phyloP scores from a whole-genome alignment of 176 grass and related monocot species.

The Bolboschoenus planiculmis region DNA sequence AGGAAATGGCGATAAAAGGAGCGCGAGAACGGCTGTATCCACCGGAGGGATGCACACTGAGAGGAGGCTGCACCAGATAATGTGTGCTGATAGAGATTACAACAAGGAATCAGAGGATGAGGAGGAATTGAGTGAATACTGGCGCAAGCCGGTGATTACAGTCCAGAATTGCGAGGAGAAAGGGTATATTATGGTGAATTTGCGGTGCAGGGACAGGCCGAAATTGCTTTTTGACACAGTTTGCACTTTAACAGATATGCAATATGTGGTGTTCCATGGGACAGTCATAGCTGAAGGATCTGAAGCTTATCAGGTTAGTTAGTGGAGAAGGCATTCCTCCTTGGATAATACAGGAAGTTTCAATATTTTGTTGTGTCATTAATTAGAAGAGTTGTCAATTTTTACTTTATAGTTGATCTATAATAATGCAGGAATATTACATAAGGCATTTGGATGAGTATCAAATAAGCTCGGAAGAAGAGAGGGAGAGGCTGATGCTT shows the following conservation, averaged over 20 bases:
- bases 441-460: slow-evolving; percentile 52
- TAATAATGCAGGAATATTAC: slow-evolving; percentile 55
- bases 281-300: slow-evolving; percentile 40
- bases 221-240: slow-evolving; percentile 65
- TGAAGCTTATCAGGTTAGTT: slow-evolving; percentile 54
- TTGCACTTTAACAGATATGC: slow-evolving; percentile 49
- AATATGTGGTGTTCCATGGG: slow-evolving; percentile 66
- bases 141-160: neutral
- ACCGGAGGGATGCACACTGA: slow-evolving; percentile 16
- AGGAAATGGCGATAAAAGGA: slow-evolving; percentile 4
- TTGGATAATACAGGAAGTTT: neutral
- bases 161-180: slow-evolving; percentile 47
- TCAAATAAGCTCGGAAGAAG: slow-evolving; percentile 35
- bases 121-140: neutral
- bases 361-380: neutral
- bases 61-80: slow-evolving; percentile 53
- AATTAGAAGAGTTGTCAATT: neutral
- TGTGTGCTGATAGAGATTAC: slow-evolving; percentile 30
- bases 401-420: neutral
- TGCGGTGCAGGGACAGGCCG: slow-evolving; percentile 42
- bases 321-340: neutral
- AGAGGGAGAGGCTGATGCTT: slow-evolving; percentile 35
- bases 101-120: neutral
- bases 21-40: slow-evolving; percentile 16
- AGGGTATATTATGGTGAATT: slow-evolving; percentile 48